Percentiles rank a stretch among this genome's conserved stretches.
Evolutionary conservation across 176 grass and related monocot genomes (phyloP).

Genomic region (Oryza coarctata): DNA sequence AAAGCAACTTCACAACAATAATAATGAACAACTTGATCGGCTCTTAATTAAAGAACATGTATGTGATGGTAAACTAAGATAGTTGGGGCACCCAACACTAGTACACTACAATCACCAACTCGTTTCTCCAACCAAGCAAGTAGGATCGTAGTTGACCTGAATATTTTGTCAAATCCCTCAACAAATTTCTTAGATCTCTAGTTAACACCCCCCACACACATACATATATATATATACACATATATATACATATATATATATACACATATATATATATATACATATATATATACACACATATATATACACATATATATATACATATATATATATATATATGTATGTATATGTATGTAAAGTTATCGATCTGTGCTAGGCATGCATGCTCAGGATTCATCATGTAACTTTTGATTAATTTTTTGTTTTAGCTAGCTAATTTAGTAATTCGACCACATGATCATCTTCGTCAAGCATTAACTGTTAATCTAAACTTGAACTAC

Average conservation of each 20-base stretch:
- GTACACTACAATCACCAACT: not conserved
- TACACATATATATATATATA: too few species aligned
- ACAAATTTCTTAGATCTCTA: not conserved
- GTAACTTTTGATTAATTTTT: not conserved
- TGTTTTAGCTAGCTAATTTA: not conserved
- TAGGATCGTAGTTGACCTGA: not conserved
- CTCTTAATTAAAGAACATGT: not conserved
- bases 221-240: too few species aligned
- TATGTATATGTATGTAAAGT: too few species aligned
- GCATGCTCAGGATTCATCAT: not conserved
- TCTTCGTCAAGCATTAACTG: conserved; percentile 3
- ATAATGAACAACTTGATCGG: not conserved
- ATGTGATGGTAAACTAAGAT: not conserved
- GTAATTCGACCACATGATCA: not conserved
- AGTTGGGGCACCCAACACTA: not conserved
- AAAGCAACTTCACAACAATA: not conserved
- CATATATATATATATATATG: too few species aligned
- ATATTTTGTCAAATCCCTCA: not conserved
- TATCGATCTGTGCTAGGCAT: not conserved
- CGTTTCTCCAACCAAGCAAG: not conserved
- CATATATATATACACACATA: too few species aligned
- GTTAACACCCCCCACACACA: too few species aligned
- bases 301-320: too few species aligned
- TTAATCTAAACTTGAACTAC: not conserved
- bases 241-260: too few species aligned